Percentiles rank a stretch among this genome's conserved stretches.
Conservation (phyloP, 2,329 filamentous ascomycete species). For the Ophiosphaerella narmari region DNA sequence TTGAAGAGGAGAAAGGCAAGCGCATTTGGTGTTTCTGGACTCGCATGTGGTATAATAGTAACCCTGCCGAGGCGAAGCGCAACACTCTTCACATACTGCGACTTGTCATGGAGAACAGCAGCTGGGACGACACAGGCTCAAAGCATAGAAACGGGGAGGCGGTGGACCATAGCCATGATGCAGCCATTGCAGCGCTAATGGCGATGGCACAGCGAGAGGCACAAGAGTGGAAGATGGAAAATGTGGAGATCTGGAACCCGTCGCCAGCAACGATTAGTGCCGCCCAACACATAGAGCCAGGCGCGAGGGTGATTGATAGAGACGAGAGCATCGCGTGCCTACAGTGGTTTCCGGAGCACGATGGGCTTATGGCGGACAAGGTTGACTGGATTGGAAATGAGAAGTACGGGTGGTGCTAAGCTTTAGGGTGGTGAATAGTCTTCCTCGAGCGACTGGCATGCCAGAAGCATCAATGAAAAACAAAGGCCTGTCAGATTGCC, state of each 20-base stretch:
- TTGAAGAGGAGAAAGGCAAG: conserved; percentile 54
- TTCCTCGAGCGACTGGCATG: conserved; percentile 40
- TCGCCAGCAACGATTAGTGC: conserved; percentile 54
- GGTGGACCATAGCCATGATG: conserved; percentile 23
- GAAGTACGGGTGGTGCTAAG: conserved; percentile 77
- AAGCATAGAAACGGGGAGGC: conserved; percentile 24
- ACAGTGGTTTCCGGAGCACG: conserved; percentile 64
- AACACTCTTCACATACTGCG: conserved; percentile 74
- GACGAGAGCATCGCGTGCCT: conserved; percentile 73
- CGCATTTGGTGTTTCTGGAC: conserved; percentile 78
- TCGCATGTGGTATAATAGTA: conserved; percentile 64
- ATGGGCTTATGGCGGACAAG: conserved; percentile 52
- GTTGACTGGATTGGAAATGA: conserved; percentile 77
- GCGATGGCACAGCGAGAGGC: conserved; percentile 72
- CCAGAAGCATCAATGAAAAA: conserved; percentile 44
- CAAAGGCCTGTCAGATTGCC: conserved; percentile 77
- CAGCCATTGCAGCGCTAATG: conserved; percentile 66
- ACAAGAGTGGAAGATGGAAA: conserved; percentile 68
- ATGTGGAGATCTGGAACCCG: conserved; percentile 85
- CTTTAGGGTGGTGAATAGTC: conserved; percentile 7
- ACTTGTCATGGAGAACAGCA: conserved; percentile 66
- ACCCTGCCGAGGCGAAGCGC: conserved; percentile 57
- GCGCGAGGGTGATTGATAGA: conserved; percentile 58
- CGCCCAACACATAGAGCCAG: conserved; percentile 52
- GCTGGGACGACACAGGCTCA: conserved; percentile 22